Evolutionary conservation across 164 flowering plant genomes (phyloP).

Genomic region (Umbellularia californica): DNA sequence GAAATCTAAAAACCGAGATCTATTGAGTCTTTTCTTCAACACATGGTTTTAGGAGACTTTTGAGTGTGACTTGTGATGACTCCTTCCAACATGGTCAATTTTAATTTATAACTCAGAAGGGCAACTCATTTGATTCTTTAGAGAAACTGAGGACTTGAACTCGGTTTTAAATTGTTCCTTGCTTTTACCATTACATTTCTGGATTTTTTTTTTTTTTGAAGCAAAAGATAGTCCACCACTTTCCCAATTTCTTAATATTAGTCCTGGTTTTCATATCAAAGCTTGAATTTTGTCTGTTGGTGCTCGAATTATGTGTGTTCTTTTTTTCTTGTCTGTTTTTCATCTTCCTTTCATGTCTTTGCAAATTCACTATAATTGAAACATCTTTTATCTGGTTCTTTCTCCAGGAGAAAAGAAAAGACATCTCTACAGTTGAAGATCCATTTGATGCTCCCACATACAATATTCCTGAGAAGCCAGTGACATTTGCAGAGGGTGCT

Average conservation of each 20-base stretch:
- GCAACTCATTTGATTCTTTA: neutral
- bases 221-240: neutral
- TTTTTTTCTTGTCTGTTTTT: neutral
- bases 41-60: neutral
- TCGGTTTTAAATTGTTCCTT: neutral
- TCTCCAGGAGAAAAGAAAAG: slow-evolving; percentile 50
- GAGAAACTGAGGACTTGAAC: neutral
- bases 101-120: neutral
- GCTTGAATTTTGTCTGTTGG: no score
- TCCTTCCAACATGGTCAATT: neutral
- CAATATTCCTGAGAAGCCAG: slow-evolving; percentile 94
- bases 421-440: slow-evolving; percentile 70
- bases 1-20: neutral
- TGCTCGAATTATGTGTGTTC: neutral
- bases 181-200: neutral
- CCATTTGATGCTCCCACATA: slow-evolving; percentile 98
- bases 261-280: no score
- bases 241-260: no score
- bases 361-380: neutral
- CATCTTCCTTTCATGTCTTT: neutral
- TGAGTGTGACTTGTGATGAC: neutral
- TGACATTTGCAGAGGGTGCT: slow-evolving; percentile 89
- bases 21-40: neutral
- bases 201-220: neutral
- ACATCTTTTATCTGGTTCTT: neutral